phyloP scores from a whole-genome alignment of 805 yeast species.

The Metschnikowia orientalis region DNA sequence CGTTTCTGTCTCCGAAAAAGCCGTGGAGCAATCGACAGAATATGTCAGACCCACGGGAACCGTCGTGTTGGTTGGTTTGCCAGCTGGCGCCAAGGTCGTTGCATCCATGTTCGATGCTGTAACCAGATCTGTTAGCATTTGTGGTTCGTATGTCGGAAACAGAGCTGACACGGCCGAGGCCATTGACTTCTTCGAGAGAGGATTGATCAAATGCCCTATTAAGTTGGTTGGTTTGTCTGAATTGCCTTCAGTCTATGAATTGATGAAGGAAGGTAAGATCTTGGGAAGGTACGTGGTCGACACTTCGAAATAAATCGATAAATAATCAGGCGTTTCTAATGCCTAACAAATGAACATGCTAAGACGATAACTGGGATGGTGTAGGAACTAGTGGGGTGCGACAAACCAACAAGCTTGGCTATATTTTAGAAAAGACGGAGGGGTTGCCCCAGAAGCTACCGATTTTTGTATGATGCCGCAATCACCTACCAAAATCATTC shows the following conservation, averaged over 20 bases:
- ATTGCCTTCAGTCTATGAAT: slow-evolving; percentile 35
- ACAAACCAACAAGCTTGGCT: no score
- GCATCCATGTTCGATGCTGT: slow-evolving; percentile 40
- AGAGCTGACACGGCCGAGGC: slow-evolving; percentile 45
- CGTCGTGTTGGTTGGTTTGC: slow-evolving; percentile 43
- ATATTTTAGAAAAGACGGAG: no score
- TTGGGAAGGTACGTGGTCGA: slow-evolving; percentile 44
- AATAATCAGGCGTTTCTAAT: no score
- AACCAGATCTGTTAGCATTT: slow-evolving; percentile 35
- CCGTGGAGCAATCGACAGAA: slow-evolving; percentile 42
- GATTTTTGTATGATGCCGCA: no score
- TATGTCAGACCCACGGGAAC: slow-evolving; percentile 40
- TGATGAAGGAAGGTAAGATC: slow-evolving; percentile 40
- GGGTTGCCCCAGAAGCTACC: no score
- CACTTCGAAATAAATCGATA: slow-evolving; percentile 28
- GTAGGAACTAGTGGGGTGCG: no score
- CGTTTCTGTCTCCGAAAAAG: slow-evolving; percentile 50
- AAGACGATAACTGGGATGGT: no score
- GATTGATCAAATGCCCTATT: slow-evolving; percentile 40
- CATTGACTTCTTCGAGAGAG: slow-evolving; percentile 41
- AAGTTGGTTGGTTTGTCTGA: slow-evolving; percentile 39
- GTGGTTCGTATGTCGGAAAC: slow-evolving; percentile 44
- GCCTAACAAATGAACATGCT: no score
- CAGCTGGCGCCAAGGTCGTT: slow-evolving; percentile 40
- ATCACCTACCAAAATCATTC: no score